Evolutionary conservation across 129 eudicot genomes (phyloP).

Genomic region (Dittrichia graveolens): DNA sequence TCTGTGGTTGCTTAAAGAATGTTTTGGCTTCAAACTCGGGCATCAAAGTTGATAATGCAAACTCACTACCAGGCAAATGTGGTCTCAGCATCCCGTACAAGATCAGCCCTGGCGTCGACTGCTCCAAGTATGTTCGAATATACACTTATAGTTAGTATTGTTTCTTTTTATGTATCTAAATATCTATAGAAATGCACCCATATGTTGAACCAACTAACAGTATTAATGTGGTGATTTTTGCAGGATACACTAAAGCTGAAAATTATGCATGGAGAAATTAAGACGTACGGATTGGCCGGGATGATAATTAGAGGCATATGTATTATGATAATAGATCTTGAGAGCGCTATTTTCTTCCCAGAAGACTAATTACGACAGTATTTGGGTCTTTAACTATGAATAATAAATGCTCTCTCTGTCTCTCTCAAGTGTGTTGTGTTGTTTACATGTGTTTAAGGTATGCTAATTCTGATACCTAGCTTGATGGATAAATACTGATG

Average conservation of each 20-base stretch:
- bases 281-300: not conserved
- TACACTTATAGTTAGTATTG: not conserved
- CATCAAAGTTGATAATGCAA: conserved; percentile 12
- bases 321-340: not conserved
- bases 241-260: conserved; percentile 17
- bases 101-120: conserved; percentile 51
- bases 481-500: no score
- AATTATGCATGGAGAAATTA: conserved; percentile 13
- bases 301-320: not conserved
- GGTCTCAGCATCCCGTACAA: conserved; percentile 20
- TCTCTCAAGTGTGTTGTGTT: no score
- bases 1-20: conserved; percentile 48
- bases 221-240: not conserved
- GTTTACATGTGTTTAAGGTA: no score
- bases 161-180: not conserved
- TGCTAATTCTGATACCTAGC: no score
- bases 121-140: conserved; percentile 37
- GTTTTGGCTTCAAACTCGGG: not conserved
- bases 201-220: not conserved
- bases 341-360: not conserved
- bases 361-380: not conserved
- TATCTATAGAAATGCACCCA: no score
- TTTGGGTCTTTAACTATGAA: not conserved
- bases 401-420: no score
- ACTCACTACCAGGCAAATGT: conserved; percentile 40